Evolutionary conservation across 495 filamentous ascomycete genomes (phyloP).

Genomic region (Aspergillus affinis): DNA sequence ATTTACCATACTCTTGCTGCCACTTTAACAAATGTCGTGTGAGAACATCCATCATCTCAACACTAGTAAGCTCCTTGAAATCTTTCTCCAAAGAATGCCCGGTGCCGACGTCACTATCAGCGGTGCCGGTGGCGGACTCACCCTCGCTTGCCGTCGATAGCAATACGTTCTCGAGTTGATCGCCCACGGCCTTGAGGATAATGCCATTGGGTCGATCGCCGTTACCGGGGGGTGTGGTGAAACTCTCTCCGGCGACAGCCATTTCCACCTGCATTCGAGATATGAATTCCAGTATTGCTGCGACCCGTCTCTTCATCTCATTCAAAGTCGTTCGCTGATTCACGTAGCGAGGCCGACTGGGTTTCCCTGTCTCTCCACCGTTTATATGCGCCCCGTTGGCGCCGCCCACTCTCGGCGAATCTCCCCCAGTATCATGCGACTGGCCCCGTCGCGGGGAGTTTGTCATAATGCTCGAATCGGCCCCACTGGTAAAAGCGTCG

Average conservation of each 20-base stretch:
- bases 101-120: slow-evolving; percentile 27
- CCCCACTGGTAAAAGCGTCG: slow-evolving; percentile 59
- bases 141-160: slow-evolving; percentile 29
- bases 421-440: slow-evolving; percentile 57
- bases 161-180: slow-evolving; percentile 35
- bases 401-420: slow-evolving; percentile 41
- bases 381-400: slow-evolving; percentile 39
- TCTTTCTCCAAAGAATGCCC: slow-evolving; percentile 42
- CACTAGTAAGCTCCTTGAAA: slow-evolving; percentile 66
- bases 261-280: slow-evolving; percentile 87
- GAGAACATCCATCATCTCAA: slow-evolving; percentile 82
- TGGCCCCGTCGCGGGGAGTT: slow-evolving; percentile 65
- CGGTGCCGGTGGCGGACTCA: slow-evolving; percentile 31
- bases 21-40: slow-evolving; percentile 74
- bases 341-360: slow-evolving; percentile 58
- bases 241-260: slow-evolving; percentile 52
- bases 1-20: slow-evolving; percentile 64
- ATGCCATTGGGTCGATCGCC: slow-evolving; percentile 38
- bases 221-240: slow-evolving; percentile 37
- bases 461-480: slow-evolving; percentile 28
- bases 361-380: slow-evolving; percentile 48
- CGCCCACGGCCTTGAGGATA: slow-evolving; percentile 35
- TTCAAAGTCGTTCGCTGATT: slow-evolving; percentile 72
- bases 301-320: slow-evolving; percentile 86
- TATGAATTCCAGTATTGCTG: slow-evolving; percentile 85